Evolutionary conservation across 495 filamentous ascomycete genomes (phyloP), one percentile per base, ranked within the genome.

Genomic region (Podospora comata): DNA sequence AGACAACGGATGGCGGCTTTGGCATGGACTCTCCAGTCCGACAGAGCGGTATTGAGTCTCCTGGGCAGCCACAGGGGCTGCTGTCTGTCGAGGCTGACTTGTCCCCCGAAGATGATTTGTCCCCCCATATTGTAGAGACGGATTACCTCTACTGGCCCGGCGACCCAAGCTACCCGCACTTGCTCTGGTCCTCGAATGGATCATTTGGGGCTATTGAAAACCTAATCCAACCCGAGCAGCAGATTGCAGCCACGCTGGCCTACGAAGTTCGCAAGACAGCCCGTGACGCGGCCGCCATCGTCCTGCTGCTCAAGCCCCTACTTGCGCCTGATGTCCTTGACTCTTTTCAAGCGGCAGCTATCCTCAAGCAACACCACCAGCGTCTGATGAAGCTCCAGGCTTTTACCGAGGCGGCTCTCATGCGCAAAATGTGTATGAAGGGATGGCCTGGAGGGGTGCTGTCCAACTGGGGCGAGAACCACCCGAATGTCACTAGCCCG

Each of bases 341-440:
- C 71, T 66, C 68, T 5, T 73, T 80, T 64, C 84, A 84, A 70
- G 82, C 82, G 9, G 70, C 74, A 1, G 84, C 84, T 30, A 84
- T 92, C 56, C 82, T 91, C 66, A 81, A 85, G 32, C 82, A 87
- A 53, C 90, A 91, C 72, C 89, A 92, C 72, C 80, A 83, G 34
- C 85, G 87, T 4, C 85, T 93, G 0, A 82, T 87, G 71, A 80
- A 77, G 55, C 85, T 91, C 71, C 84, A 85, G 57, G 84, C 92
- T 74, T 88, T 89, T 72, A 74, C 86, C 53, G 88, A 91, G 72
- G 90, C 91, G 23, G 84, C 89, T 5, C 81, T 89, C 34, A 82
- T 93, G 16, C 89, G 91, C 3, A 87, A 91, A 32, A 79, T 89
- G 30, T 90, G 87, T 68, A 84, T 82, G 62, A 72, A 79, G 26